These are phyloP conservation scores for Pterocarpus macrocarpus DNA, from an alignment of 306 rosid species.

Conservation along the genomic window DNA sequence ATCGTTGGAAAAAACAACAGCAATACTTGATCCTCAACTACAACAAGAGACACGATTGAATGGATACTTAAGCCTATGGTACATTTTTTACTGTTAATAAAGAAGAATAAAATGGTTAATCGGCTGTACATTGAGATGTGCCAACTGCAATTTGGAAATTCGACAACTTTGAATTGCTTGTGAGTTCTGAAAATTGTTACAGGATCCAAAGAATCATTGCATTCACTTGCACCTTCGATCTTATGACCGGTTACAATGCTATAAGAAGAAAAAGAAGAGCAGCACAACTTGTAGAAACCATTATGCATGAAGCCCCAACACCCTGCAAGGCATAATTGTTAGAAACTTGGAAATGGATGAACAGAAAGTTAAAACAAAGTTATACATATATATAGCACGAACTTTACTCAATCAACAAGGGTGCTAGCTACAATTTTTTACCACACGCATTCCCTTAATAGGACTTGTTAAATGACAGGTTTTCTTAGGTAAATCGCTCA, in stretches of 20 bases:
- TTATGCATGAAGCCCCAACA: conserved; percentile 56
- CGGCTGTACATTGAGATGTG: conserved; percentile 21
- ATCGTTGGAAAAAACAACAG: conserved; percentile 28
- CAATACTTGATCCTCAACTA: conserved; percentile 19
- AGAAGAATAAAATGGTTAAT: conserved; percentile 36
- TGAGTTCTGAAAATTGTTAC: conserved; percentile 46
- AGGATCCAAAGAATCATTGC: conserved; percentile 39
- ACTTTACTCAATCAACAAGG: too few species aligned
- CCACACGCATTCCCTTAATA: too few species aligned
- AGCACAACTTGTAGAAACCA: conserved; percentile 63
- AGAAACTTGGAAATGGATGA: not conserved
- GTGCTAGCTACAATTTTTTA: too few species aligned
- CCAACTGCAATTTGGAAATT: conserved; percentile 18
- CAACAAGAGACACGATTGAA: not conserved
- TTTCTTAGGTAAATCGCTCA: too few species aligned
- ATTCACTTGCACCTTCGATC: conserved; percentile 10
- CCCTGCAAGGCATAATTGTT: conserved; percentile 56
- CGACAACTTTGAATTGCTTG: conserved; percentile 23
- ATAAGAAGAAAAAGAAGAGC: conserved; percentile 66
- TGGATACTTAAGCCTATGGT: conserved; percentile 2
- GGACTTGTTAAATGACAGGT: too few species aligned
- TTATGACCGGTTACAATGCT: conserved; percentile 35
- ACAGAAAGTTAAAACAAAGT: not conserved
- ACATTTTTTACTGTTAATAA: not conserved
- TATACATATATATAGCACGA: too few species aligned